phyloP scores from a whole-genome alignment of 345 rosid species.

The Combretum micranthum region DNA sequence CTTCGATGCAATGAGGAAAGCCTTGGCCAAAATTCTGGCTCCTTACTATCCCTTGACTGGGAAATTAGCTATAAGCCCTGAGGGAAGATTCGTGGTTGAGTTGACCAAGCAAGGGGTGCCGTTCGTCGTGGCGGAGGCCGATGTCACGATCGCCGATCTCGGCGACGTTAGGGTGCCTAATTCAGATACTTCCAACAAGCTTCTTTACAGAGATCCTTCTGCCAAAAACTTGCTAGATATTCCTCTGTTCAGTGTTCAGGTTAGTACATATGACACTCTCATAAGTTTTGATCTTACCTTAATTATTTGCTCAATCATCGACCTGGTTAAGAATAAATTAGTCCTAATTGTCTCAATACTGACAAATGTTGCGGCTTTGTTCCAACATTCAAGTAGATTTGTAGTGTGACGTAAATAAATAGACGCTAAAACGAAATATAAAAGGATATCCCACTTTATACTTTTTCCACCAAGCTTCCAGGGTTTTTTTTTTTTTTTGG shows the following conservation, averaged over 20 bases:
- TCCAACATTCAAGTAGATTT: too few relatives aligned
- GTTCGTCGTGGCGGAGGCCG: conserved; percentile 12
- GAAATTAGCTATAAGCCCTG: conserved; percentile 6
- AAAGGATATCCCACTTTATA: too few relatives aligned
- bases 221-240: background rate
- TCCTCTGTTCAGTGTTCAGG: conserved; percentile 11
- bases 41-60: conserved; percentile 20
- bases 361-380: too few relatives aligned
- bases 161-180: conserved; percentile 12
- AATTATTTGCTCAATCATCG: too few relatives aligned
- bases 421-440: too few relatives aligned
- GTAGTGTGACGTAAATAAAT: too few relatives aligned
- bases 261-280: background rate
- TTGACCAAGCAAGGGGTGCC: conserved; percentile 12
- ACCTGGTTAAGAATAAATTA: too few relatives aligned
- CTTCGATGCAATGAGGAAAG: conserved; percentile 9
- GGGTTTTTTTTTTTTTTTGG: too few relatives aligned
- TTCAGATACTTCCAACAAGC: conserved; percentile 4
- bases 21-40: conserved; percentile 19
- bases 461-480: too few relatives aligned
- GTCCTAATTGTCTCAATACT: too few relatives aligned
- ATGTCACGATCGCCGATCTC: background rate
- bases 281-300: too few relatives aligned
- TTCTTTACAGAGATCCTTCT: conserved; percentile 8
- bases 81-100: conserved; percentile 13